Percentiles rank a stretch among this genome's conserved stretches.
Conservation (phyloP, 2,329 filamentous ascomycete genomes). For the Diaporthe aspalathi region DNA sequence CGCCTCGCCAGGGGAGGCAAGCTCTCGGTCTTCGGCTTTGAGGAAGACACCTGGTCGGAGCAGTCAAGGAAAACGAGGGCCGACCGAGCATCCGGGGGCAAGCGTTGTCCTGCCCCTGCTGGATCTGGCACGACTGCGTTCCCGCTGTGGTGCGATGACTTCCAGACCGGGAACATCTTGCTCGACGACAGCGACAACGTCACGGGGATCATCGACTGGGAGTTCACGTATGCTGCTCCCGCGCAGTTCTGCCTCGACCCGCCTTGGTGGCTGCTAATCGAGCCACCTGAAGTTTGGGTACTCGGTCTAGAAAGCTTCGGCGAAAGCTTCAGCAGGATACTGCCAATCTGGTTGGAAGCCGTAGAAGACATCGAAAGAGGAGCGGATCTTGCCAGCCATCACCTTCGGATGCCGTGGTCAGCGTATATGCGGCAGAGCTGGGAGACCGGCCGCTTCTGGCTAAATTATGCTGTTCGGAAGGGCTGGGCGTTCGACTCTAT, state of each 20-base stretch:
- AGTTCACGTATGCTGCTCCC: no score
- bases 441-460: constrained; percentile 39
- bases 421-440: constrained; percentile 40
- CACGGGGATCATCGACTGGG: no score
- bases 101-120: no score
- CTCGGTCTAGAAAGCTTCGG: neutral
- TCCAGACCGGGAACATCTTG: no score
- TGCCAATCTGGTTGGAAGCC: constrained; percentile 48
- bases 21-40: no score
- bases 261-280: constrained; percentile 51
- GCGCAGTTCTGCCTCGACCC: constrained; percentile 40
- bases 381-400: neutral
- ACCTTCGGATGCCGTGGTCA: constrained; percentile 38
- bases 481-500: constrained; percentile 37
- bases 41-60: no score
- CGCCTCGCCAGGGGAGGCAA: no score
- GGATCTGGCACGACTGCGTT: no score
- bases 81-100: no score
- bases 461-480: constrained; percentile 37
- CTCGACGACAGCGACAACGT: no score
- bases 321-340: constrained; percentile 34
- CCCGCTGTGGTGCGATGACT: no score
- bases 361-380: constrained; percentile 48
- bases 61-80: no score
- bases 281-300: constrained; percentile 49